Evolutionary conservation across 1,284 basidiomycete species (phyloP), one percentile per base, ranked within the genome.

Genomic region (Microbotryum silenes-acaulis): DNA sequence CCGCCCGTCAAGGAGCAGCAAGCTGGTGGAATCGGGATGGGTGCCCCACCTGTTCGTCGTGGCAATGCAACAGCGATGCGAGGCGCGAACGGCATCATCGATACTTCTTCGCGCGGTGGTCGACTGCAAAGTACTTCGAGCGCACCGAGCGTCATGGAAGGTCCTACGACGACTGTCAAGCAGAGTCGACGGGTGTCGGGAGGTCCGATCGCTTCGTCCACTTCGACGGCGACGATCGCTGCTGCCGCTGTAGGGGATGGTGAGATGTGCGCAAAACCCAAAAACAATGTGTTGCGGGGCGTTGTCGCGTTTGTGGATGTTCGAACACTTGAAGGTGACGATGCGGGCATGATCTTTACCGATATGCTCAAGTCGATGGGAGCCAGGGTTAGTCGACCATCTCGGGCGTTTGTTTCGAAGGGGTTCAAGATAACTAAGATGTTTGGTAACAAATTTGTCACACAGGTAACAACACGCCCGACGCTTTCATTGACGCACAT

Each of bases 271-370:
- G 55, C 51, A 8, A 50, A 44, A 37, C 45, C 50, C 37, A 62
- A 46, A 31, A 51, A 51, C 44, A 47, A 50, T 18, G 45, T 57
- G 12, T 48, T 63, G 20, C 21, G 85, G 61, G 83, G 85, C 14
- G 93, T 91, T 56, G 82, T 83, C 2, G 86, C 92, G 6, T 94
- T 89, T 70, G 90, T 96, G 51, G 92, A 96, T 73, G 89, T 96
- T 23, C 79, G 84, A 67, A 91, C 88, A 3, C 86, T 87, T 44
- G 86, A 90, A 64, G 90, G 91, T 1, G 87, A 90, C 56, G 88
- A 93, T 71, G 87, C 88, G 0, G 85, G 87, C 0, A 80, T 81
- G n/a, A 75, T 91, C 63, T 94, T 93, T 73, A 81, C 85, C 5
- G 88, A 92, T 58, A 91, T 94, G 85, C 74, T 96, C 63, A 82